phyloP scores from a whole-genome alignment of 2,329 filamentous ascomycete genomes.

The Hymenoscyphus fraxineus region DNA sequence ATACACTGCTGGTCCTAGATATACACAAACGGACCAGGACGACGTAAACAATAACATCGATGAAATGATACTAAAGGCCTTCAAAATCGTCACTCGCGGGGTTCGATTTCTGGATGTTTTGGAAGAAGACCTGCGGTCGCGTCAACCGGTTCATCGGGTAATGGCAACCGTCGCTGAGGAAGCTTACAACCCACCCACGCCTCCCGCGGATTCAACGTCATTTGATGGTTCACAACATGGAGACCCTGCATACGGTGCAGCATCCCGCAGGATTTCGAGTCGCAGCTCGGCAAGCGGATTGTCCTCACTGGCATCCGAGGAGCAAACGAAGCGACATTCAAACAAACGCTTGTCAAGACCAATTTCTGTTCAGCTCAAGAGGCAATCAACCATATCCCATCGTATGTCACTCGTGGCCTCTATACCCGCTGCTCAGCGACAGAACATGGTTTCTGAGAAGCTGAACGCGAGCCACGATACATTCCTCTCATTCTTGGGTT shows the following conservation, averaged over 20 bases:
- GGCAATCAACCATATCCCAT: conserved; percentile 48
- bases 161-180: conserved; percentile 60
- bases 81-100: conserved; percentile 87
- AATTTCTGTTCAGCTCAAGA: conserved; percentile 26
- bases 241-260: conserved; percentile 39
- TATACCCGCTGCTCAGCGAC: conserved; percentile 57
- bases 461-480: conserved; percentile 78
- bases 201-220: conserved; percentile 54
- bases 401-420: conserved; percentile 72
- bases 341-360: conserved; percentile 31
- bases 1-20: conserved; percentile 42
- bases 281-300: conserved; percentile 31
- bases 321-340: conserved; percentile 31
- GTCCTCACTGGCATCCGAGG: conserved; percentile 28
- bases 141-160: conserved; percentile 51
- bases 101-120: conserved; percentile 87
- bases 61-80: conserved; percentile 89
- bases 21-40: conserved; percentile 44
- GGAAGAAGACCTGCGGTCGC: conserved; percentile 56
- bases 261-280: conserved; percentile 32
- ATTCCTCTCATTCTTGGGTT: conserved; percentile 86
- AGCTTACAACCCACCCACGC: conserved; percentile 56
- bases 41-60: conserved; percentile 76
- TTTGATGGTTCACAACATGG: conserved; percentile 43
- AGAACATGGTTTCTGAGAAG: conserved; percentile 78